These are phyloP conservation scores for Oryza longistaminata DNA, from an alignment of 176 grass and related monocot genomes.

Conservation along the genomic window DNA sequence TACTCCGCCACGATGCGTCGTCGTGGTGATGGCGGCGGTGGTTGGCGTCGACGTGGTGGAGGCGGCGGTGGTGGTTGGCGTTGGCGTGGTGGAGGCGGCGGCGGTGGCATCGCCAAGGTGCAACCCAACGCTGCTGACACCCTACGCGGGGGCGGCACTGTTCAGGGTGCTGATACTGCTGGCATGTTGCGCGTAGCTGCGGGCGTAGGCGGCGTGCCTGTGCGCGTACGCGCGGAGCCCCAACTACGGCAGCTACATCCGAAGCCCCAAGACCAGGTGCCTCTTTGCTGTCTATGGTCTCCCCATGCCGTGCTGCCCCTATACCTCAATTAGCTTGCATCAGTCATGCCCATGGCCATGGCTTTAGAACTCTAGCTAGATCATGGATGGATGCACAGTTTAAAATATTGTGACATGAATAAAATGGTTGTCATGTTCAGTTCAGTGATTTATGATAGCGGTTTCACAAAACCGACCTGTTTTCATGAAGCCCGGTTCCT, in stretches of 20 bases:
- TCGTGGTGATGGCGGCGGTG: no score
- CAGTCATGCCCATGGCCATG: no score
- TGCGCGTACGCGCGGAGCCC: slow-evolving; percentile 45
- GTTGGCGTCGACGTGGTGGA: no score
- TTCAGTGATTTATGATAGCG: no score
- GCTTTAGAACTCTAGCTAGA: not conserved
- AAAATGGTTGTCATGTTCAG: no score
- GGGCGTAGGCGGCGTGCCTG: slow-evolving; percentile 32
- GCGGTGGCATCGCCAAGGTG: not conserved
- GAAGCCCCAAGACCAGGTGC: slow-evolving; percentile 23
- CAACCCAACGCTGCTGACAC: slow-evolving; percentile 34
- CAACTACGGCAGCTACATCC: slow-evolving; percentile 39
- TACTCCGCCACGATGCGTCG: no score
- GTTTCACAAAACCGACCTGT: no score
- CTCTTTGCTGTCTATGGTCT: slow-evolving; percentile 28
- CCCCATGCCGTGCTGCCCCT: slow-evolving; percentile 24
- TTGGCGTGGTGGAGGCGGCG: not conserved
- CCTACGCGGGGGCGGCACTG: slow-evolving; percentile 34
- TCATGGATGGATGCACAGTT: no score
- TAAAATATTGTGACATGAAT: no score
- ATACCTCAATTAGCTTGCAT: not conserved
- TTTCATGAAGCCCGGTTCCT: no score
- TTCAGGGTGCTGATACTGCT: not conserved
- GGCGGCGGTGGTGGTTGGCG: no score
- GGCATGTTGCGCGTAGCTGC: slow-evolving; percentile 41